These are phyloP conservation scores for Lojkania enalia DNA, from an alignment of 2,329 filamentous ascomycete species.

Conservation along the genomic window DNA sequence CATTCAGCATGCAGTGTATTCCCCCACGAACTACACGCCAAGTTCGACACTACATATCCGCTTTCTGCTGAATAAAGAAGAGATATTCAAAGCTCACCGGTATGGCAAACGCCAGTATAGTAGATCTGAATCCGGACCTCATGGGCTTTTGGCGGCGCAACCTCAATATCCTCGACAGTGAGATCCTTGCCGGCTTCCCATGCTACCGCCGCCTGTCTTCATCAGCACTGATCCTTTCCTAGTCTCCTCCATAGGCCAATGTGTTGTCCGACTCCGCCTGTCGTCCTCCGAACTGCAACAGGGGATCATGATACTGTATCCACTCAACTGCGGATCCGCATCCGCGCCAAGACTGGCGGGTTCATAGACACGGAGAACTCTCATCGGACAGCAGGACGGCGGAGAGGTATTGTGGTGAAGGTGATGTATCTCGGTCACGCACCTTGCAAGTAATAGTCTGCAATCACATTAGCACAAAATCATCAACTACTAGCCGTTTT, in stretches of 20 bases:
- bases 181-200: conserved; percentile 95
- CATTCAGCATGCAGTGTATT: background rate
- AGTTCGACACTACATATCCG: background rate
- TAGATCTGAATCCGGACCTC: conserved; percentile 97
- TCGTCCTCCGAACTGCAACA: background rate
- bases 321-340: conserved; percentile 34
- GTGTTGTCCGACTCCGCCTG: background rate
- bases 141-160: conserved; percentile 82
- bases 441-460: conserved; percentile 92
- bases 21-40: too few relatives aligned
- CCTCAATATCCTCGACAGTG: conserved; percentile 88
- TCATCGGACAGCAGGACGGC: conserved; percentile 8
- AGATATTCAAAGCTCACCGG: conserved; percentile 59
- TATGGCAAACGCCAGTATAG: conserved; percentile 99
- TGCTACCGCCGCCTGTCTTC: conserved; percentile 79
- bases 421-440: conserved; percentile 78
- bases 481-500: too few relatives aligned
- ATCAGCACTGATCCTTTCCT: background rate
- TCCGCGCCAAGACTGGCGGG: conserved; percentile 19
- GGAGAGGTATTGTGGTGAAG: conserved; percentile 49
- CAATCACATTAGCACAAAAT: conserved; percentile 18
- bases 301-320: conserved; percentile 1
- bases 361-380: background rate
- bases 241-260: background rate
- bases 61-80: background rate